Evolutionary conservation across 805 yeast species (phyloP).

Genomic region (Starmerella etchellsii): DNA sequence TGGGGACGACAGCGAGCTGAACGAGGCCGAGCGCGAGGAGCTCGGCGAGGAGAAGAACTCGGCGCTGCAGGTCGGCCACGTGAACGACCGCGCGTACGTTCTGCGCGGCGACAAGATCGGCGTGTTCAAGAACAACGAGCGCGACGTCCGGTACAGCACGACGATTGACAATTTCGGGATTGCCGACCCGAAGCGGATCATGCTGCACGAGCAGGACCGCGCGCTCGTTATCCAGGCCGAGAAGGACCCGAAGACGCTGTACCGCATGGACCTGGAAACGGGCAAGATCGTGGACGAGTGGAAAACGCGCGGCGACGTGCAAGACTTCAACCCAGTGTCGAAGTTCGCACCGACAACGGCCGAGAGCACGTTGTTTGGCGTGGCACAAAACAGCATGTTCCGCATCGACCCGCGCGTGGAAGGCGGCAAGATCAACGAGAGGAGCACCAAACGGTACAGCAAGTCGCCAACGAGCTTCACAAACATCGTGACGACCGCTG

Average conservation of each 20-base stretch:
- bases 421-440: constrained; percentile 43
- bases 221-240: constrained; percentile 53
- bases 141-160: constrained; percentile 44
- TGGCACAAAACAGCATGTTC: constrained; percentile 53
- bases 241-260: constrained; percentile 35
- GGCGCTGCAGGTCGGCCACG: constrained; percentile 56
- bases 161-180: constrained; percentile 48
- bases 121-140: constrained; percentile 50
- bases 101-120: constrained; percentile 71
- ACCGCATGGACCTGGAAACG: constrained; percentile 62
- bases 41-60: constrained; percentile 33
- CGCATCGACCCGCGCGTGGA: constrained; percentile 66
- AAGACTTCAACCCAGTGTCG: constrained; percentile 50
- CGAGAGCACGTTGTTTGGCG: constrained; percentile 64
- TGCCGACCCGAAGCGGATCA: constrained; percentile 44
- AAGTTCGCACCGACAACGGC: constrained; percentile 62
- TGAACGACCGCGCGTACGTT: constrained; percentile 62
- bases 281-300: constrained; percentile 85
- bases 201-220: constrained; percentile 68
- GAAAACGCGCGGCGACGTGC: constrained; percentile 33
- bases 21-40: constrained; percentile 10
- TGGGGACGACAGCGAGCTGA: constrained; percentile 19
- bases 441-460: constrained; percentile 38
- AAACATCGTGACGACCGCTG: constrained; percentile 55
- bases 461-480: constrained; percentile 42